These are phyloP conservation scores for Ceratobasidium papillatum DNA, from an alignment of 1,284 basidiomycete genomes.

Conservation along the genomic window DNA sequence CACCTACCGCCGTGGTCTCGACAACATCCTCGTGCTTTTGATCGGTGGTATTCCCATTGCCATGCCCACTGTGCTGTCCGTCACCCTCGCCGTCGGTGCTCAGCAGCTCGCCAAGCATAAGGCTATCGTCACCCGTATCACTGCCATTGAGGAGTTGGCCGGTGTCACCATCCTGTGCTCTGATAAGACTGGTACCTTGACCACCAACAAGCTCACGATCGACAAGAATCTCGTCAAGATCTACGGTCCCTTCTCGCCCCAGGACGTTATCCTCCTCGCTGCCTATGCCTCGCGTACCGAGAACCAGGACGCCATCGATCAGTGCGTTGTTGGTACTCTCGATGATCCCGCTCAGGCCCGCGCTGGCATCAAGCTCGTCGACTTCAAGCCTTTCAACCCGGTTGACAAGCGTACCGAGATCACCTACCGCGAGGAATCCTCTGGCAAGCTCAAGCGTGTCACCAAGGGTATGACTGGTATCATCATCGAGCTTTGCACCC, in stretches of 20 bases:
- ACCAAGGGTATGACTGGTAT: slow-evolving; percentile 99
- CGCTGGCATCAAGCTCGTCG: slow-evolving; percentile 91
- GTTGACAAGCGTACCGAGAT: slow-evolving; percentile 99
- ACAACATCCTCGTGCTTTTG: slow-evolving; percentile 91
- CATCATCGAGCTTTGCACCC: slow-evolving; percentile 94
- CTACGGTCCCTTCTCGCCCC: slow-evolving; percentile 87
- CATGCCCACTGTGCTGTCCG: slow-evolving; percentile 96
- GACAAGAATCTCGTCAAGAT: slow-evolving; percentile 92
- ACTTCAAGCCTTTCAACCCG: slow-evolving; percentile 99
- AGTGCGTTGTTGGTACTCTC: slow-evolving; percentile 84
- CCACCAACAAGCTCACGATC: slow-evolving; percentile 99
- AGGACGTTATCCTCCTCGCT: slow-evolving; percentile 91
- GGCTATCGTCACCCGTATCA: slow-evolving; percentile 98
- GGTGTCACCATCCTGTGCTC: slow-evolving; percentile 98
- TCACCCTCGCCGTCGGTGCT: slow-evolving; percentile 96
- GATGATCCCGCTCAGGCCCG: slow-evolving; percentile 80
- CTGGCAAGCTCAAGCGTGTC: slow-evolving; percentile 95
- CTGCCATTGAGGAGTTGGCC: slow-evolving; percentile 95
- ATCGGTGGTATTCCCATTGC: slow-evolving; percentile 99
- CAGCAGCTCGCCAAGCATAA: slow-evolving; percentile 99
- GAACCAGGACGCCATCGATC: slow-evolving; percentile 98
- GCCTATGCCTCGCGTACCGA: slow-evolving; percentile 97
- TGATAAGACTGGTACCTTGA: slow-evolving; percentile 97
- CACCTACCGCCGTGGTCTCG: slow-evolving; percentile 90
- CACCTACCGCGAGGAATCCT: slow-evolving; percentile 92